These are phyloP conservation scores for Stephania cephalantha DNA, from an alignment of 164 flowering plant genomes.

Conservation along the genomic window DNA sequence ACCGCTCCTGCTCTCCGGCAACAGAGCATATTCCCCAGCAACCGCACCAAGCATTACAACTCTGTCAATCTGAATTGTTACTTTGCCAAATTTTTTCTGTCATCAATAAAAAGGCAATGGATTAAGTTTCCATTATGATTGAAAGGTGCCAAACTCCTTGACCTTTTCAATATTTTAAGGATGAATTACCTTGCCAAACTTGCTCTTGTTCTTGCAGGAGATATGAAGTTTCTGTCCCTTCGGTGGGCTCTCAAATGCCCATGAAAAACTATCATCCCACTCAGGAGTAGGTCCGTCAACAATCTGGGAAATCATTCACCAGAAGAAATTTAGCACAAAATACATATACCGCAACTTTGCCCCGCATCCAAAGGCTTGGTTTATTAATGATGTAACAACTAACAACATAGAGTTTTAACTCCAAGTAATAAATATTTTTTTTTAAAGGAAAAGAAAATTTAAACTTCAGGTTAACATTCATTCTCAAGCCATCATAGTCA, in stretches of 20 bases:
- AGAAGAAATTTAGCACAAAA: neutral
- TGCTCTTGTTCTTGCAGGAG: constrained; percentile 99
- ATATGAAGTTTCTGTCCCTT: constrained; percentile 98
- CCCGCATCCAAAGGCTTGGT: neutral
- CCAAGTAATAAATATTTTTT: neutral
- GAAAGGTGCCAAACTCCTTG: neutral
- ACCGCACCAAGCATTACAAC: constrained; percentile 95
- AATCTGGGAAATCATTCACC: constrained; percentile 34
- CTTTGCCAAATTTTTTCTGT: constrained; percentile 96
- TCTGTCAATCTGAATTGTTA: constrained; percentile 92
- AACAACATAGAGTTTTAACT: neutral
- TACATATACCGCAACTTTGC: neutral
- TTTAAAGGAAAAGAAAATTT: neutral
- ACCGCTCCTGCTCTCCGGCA: constrained; percentile 90
- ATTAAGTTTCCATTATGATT: neutral
- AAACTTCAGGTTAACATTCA: neutral
- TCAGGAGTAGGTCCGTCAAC: constrained; percentile 97
- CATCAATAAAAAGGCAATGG: constrained; percentile 9
- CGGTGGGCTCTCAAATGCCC: constrained; percentile 97
- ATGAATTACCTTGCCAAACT: constrained; percentile 82
- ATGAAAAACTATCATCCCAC: constrained; percentile 88
- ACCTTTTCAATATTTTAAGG: neutral
- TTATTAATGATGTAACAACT: neutral
- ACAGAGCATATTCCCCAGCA: constrained; percentile 82
- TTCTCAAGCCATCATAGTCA: neutral